Evolutionary conservation across 345 rosid species (phyloP), one percentile per base, ranked within the genome.

Genomic region (Heritiera littoralis): DNA sequence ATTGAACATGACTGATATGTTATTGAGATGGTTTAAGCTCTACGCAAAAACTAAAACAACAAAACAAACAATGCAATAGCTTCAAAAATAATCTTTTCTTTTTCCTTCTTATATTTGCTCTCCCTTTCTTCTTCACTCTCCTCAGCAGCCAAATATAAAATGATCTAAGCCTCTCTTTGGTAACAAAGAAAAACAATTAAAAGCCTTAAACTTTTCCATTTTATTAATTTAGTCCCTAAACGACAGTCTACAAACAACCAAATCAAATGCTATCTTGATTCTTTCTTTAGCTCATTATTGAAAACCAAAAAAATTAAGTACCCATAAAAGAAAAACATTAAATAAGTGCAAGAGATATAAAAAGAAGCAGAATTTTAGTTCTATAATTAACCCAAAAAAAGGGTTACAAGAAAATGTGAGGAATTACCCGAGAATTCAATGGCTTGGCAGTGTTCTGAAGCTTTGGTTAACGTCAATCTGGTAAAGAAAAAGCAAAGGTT

Each of bases 291-390:
- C 64, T n/a, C 5, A 59, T 59, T 12, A 20, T 9, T n/a, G 54
- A 30, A 72, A 51, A 6, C 0, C 7, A 8, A 9, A 68, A 45
- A 45, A 1, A 7, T 9, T 9, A 67, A 45, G 4, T 20, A 67
- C 72, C 54, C 72, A 67, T 48, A n/a, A 70, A 48, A 48, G 56
- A 23, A 23, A 6, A 70, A 28, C 74, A 48, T n/a, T 11, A 70
- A 43, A 48, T 6, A 18, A 70, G 56, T 28, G 5, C 28, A 13
- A 48, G 9, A 70, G 11, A 70, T n/a, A 43, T 18, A 1, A 43
- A 67, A 43, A 67, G 32, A 43, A 43, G 72, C 45, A 72, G 6
- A 72, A 15, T 28, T 71, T 71, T 15, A 23, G 17, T 18, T 12
- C 35, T 13, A 35, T 28, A 70, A 28, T n/a, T 49, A 7, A 13